Evolutionary conservation across 2,329 filamentous ascomycete genomes (phyloP).

Genomic region (Cercospora citrullina): DNA sequence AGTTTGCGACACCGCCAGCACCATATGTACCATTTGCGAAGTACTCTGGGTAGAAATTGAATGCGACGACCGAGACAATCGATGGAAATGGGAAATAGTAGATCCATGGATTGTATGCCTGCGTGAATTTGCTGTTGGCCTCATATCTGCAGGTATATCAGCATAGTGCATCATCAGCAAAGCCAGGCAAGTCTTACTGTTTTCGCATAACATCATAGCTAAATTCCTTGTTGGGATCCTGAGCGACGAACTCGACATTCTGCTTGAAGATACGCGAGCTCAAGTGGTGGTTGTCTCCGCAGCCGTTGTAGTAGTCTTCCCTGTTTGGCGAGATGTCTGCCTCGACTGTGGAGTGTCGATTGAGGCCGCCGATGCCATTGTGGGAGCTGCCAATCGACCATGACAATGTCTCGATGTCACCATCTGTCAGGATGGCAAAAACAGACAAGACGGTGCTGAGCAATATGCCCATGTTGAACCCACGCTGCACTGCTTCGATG

Average conservation of each 20-base stretch:
- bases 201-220: constrained; percentile 31
- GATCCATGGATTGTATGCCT: constrained; percentile 37
- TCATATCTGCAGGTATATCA: constrained; percentile 13
- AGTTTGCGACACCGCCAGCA: constrained; percentile 40
- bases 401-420: constrained; percentile 31
- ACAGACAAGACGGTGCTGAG: constrained; percentile 42
- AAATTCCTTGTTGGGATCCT: constrained; percentile 31
- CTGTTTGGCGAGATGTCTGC: constrained; percentile 36
- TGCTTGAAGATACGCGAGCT: constrained; percentile 37
- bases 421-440: constrained; percentile 36
- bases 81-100: constrained; percentile 40
- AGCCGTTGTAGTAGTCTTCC: constrained; percentile 41
- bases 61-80: constrained; percentile 35
- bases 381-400: constrained; percentile 34
- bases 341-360: constrained; percentile 37
- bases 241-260: constrained; percentile 31
- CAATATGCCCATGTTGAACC: constrained; percentile 43
- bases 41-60: constrained; percentile 36
- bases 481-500: constrained; percentile 35
- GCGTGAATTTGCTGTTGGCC: constrained; percentile 25
- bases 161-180: constrained; percentile 4
- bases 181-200: constrained; percentile 25
- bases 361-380: constrained; percentile 31
- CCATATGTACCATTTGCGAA: constrained; percentile 43
- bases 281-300: constrained; percentile 38